A percentile compares a stretch with the other conserved stretches of the same genome.
phyloP scores from a whole-genome alignment of 805 yeast species.

The Sugiyamaella americana region DNA sequence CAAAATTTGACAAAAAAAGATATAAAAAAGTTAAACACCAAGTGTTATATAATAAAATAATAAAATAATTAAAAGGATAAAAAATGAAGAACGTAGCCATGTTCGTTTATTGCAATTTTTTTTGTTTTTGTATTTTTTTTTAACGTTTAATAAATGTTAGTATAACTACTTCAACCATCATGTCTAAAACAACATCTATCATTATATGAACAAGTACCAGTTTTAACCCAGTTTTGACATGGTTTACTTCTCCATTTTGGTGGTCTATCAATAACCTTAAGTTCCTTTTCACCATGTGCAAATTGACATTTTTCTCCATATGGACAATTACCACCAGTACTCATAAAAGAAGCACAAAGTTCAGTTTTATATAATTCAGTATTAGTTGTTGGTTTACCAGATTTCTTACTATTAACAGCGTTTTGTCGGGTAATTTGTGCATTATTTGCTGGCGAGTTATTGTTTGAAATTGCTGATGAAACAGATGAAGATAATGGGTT shows the following conservation, averaged over 20 bases:
- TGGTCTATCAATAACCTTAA: constrained; percentile 65
- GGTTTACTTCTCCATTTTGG: constrained; percentile 87
- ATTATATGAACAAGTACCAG: constrained; percentile 82
- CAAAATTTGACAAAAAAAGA: constrained; percentile 1
- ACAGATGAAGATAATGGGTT: background rate
- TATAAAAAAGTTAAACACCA: background rate
- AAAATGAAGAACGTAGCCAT: no score
- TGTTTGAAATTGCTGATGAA: background rate
- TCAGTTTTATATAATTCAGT: constrained; percentile 85
- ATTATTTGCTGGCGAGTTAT: background rate
- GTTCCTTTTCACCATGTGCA: constrained; percentile 81
- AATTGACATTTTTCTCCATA: constrained; percentile 90
- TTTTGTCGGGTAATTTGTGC: background rate
- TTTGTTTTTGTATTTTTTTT: no score
- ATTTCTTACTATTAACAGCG: constrained; percentile 20
- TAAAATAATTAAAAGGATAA: no score
- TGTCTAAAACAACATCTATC: constrained; percentile 90
- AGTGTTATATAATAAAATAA: constrained; percentile 4
- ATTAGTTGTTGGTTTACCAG: constrained; percentile 35
- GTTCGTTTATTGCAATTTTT: no score
- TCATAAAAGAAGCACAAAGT: constrained; percentile 71
- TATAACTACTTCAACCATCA: constrained; percentile 21
- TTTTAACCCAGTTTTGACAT: constrained; percentile 80
- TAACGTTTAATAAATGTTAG: background rate
- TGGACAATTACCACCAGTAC: constrained; percentile 67